Percentiles rank a stretch among this genome's conserved stretches.
phyloP scores from a whole-genome alignment of 768 basidiomycete genomes.

The Agaricus bisporus region DNA sequence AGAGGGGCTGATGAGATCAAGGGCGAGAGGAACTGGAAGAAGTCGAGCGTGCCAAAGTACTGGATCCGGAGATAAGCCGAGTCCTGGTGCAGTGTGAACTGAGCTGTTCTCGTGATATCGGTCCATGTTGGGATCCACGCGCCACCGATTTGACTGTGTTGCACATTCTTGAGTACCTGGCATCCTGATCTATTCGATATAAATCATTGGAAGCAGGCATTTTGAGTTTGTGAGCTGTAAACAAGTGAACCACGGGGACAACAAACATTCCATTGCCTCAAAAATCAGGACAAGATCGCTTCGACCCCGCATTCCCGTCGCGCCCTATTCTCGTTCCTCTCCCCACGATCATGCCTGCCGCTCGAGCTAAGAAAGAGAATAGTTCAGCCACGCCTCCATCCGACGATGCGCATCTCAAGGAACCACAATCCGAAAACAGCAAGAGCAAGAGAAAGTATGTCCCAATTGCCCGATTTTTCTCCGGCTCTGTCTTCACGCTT shows the following conservation, averaged over 20 bases:
- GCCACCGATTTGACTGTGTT: slow-evolving; percentile 9
- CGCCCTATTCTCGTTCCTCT: slow-evolving; percentile 22
- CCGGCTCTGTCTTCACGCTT: slow-evolving; percentile 35
- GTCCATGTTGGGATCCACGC: slow-evolving; percentile 20
- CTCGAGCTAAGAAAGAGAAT: slow-evolving; percentile 61
- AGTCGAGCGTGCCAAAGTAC: slow-evolving; percentile 23
- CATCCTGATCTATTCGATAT: slow-evolving; percentile 20
- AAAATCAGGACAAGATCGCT: slow-evolving; percentile 24
- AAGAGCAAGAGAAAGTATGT: slow-evolving; percentile 80
- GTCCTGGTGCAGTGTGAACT: slow-evolving; percentile 24
- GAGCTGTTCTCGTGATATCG: slow-evolving; percentile 33
- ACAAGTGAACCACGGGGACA: slow-evolving; percentile 35
- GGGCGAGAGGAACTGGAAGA: slow-evolving; percentile 19
- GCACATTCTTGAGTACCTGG: slow-evolving; percentile 8
- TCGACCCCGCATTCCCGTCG: slow-evolving; percentile 16
- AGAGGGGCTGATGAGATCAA: slow-evolving; percentile 30
- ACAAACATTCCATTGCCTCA: slow-evolving; percentile 33
- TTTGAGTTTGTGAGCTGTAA: slow-evolving; percentile 29
- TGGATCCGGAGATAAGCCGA: slow-evolving; percentile 43
- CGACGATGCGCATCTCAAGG: slow-evolving; percentile 54
- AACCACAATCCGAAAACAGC: slow-evolving; percentile 57
- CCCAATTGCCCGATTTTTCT: slow-evolving; percentile 47
- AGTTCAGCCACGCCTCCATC: slow-evolving; percentile 59
- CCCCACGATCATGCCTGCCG: slow-evolving; percentile 51
- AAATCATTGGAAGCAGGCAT: slow-evolving; percentile 30